These are phyloP conservation scores for Pythium dissotocum DNA, from an alignment of 352 stramenopile species.

Conservation along the genomic window DNA sequence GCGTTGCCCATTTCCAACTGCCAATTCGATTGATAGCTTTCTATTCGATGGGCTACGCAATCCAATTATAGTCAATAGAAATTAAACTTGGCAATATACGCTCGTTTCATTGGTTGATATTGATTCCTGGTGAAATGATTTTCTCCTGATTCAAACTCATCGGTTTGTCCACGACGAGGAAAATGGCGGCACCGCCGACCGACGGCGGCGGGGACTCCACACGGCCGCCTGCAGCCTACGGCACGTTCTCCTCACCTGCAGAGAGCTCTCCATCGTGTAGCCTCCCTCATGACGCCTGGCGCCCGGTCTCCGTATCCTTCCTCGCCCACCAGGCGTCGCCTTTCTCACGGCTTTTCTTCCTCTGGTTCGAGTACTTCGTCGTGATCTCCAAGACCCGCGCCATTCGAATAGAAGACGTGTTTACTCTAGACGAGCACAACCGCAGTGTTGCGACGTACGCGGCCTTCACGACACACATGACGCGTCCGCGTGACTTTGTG, in stretches of 20 bases:
- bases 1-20: too few relatives aligned
- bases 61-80: too few relatives aligned
- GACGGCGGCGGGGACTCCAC: neutral
- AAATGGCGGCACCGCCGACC: too few relatives aligned
- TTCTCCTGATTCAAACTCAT: too few relatives aligned
- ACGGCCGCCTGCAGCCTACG: neutral
- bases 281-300: neutral
- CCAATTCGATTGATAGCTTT: too few relatives aligned
- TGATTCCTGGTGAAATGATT: too few relatives aligned
- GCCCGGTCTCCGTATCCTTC: too few relatives aligned
- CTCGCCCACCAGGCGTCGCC: neutral
- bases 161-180: too few relatives aligned
- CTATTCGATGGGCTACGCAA: too few relatives aligned
- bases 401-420: constrained; percentile 9
- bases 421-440: constrained; percentile 6
- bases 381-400: constrained; percentile 5
- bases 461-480: constrained; percentile 5
- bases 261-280: neutral
- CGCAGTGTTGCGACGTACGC: constrained; percentile 18
- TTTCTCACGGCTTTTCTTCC: constrained; percentile 12
- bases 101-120: too few relatives aligned
- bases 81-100: too few relatives aligned
- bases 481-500: constrained; percentile 1
- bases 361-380: constrained; percentile 21
- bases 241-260: constrained; percentile 5